phyloP scores from a whole-genome alignment of 768 basidiomycete genomes.

The Leccinum obscurum region DNA sequence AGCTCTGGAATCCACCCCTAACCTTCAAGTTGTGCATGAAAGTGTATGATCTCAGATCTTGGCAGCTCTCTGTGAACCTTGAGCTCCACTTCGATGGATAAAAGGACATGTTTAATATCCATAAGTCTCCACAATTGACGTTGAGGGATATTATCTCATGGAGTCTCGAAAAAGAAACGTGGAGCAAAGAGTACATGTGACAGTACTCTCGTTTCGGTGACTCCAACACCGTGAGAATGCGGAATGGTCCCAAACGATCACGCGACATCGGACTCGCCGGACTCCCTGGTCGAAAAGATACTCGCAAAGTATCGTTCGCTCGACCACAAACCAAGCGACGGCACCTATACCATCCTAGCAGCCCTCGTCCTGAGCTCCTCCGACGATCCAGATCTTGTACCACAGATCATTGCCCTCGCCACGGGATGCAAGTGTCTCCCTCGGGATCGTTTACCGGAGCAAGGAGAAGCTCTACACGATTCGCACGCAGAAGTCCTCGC shows the following conservation, averaged over 20 bases:
- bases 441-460: conserved; percentile 51
- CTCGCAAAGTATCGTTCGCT: conserved; percentile 46
- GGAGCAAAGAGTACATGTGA: no score
- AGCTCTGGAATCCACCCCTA: background rate
- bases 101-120: background rate
- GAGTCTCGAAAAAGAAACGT: no score
- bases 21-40: background rate
- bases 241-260: conserved; percentile 10
- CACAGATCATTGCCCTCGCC: conserved; percentile 66
- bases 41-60: background rate
- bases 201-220: background rate
- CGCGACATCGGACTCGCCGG: conserved; percentile 2
- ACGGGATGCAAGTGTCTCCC: conserved; percentile 91
- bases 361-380: conserved; percentile 48
- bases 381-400: conserved; percentile 15
- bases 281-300: conserved; percentile 40
- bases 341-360: conserved; percentile 67
- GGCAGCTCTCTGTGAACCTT: no score
- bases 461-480: conserved; percentile 84
- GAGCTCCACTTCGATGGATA: background rate
- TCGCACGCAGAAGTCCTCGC: conserved; percentile 93
- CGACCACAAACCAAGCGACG: conserved; percentile 49
- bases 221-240: background rate
- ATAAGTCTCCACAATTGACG: background rate
- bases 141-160: background rate